Conservation (phyloP, 2,329 filamentous ascomycete genomes). For the Didymella arachidicola region DNA sequence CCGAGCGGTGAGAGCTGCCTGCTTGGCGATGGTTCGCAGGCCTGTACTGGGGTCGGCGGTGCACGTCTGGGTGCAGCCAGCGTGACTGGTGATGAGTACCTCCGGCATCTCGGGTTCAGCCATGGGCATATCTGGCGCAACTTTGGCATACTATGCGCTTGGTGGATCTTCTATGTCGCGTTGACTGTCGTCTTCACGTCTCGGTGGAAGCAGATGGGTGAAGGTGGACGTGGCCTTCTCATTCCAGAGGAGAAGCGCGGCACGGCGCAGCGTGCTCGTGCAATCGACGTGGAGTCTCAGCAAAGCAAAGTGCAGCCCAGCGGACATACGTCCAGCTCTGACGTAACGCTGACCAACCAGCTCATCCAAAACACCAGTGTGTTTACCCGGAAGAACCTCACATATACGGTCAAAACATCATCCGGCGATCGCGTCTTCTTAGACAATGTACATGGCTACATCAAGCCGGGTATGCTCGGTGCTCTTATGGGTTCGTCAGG, state of each 20-base stretch:
- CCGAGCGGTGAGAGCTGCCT: not conserved
- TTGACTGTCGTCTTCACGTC: conserved; percentile 66
- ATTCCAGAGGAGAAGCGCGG: not conserved
- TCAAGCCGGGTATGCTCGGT: not conserved
- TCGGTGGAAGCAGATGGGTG: conserved; percentile 57
- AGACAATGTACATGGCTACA: not conserved
- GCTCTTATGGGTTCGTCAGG: not conserved
- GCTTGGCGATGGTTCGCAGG: not conserved
- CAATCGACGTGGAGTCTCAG: not conserved
- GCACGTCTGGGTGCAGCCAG: not conserved
- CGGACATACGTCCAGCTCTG: not conserved
- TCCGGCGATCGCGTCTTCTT: not conserved
- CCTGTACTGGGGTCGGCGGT: not conserved
- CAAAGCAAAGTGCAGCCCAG: not conserved
- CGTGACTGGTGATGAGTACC: conserved; percentile 67
- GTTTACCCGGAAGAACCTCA: not conserved
- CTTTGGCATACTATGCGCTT: conserved; percentile 54
- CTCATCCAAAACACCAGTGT: not conserved
- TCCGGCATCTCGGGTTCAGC: conserved; percentile 39
- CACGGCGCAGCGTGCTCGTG: not conserved
- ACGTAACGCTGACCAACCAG: not conserved
- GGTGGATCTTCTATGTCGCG: conserved; percentile 54
- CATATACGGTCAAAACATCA: not conserved
- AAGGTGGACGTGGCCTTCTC: conserved; percentile 62
- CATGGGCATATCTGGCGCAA: conserved; percentile 46